phyloP scores from a whole-genome alignment of 495 filamentous ascomycete genomes.

The Penicillium goetzii region DNA sequence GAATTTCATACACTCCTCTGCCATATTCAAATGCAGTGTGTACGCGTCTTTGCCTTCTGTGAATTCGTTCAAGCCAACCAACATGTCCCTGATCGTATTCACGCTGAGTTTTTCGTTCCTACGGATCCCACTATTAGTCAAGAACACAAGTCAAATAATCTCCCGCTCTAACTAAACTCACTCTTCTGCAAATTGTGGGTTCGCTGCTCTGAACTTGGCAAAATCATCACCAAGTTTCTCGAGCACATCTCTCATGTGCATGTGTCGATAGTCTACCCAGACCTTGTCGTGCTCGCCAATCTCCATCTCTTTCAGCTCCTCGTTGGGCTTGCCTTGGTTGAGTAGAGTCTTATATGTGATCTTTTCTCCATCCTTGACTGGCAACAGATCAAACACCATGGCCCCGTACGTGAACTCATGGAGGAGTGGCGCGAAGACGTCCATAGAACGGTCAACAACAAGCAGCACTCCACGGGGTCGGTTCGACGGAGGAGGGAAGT shows the following conservation, averaged over 20 bases:
- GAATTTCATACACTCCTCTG: slow-evolving; percentile 93
- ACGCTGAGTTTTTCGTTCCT: slow-evolving; percentile 69
- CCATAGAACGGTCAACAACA: slow-evolving; percentile 91
- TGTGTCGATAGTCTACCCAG: slow-evolving; percentile 90
- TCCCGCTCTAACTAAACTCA: slow-evolving; percentile 31
- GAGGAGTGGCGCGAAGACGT: slow-evolving; percentile 79
- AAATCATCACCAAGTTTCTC: slow-evolving; percentile 93
- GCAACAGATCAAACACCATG: slow-evolving; percentile 92
- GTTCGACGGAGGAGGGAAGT: slow-evolving; percentile 80
- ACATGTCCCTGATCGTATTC: slow-evolving; percentile 94
- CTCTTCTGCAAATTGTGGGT: slow-evolving; percentile 89
- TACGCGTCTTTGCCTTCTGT: slow-evolving; percentile 94
- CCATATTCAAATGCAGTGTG: slow-evolving; percentile 93
- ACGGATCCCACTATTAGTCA: slow-evolving; percentile 15
- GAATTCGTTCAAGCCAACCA: slow-evolving; percentile 91
- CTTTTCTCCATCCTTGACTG: slow-evolving; percentile 85
- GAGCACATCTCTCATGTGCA: slow-evolving; percentile 98
- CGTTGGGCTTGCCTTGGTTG: slow-evolving; percentile 67
- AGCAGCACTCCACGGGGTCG: slow-evolving; percentile 83
- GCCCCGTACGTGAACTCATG: slow-evolving; percentile 99
- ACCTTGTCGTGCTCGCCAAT: slow-evolving; percentile 87
- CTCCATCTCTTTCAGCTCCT: slow-evolving; percentile 86
- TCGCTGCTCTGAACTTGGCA: slow-evolving; percentile 83
- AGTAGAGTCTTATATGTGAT: slow-evolving; percentile 78
- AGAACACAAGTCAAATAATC: background rate